Conservation (phyloP, 1,284 basidiomycete species). For the Polyporus tsugae region DNA sequence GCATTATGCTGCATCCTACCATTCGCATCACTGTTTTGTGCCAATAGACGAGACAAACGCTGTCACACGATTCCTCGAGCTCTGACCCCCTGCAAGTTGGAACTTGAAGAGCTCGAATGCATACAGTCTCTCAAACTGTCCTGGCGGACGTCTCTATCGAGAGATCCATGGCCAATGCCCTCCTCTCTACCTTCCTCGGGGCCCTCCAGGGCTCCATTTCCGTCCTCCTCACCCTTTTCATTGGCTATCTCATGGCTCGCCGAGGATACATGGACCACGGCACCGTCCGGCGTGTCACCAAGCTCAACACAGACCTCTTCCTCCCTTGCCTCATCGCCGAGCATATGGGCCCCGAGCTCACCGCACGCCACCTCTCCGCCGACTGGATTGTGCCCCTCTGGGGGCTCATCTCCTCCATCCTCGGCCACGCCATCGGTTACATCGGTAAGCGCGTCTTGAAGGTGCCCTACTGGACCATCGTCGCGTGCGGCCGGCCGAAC, state of each 20-base stretch:
- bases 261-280: conserved; percentile 34
- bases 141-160: not conserved
- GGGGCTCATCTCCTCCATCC: conserved; percentile 40
- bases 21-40: not conserved
- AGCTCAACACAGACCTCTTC: conserved; percentile 42
- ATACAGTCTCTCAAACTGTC: not conserved
- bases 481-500: conserved; percentile 44
- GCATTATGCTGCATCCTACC: not conserved
- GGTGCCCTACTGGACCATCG: conserved; percentile 43
- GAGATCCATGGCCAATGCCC: conserved; percentile 17
- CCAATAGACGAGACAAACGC: not conserved
- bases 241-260: conserved; percentile 39
- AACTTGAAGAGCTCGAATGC: not conserved
- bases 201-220: conserved; percentile 42
- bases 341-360: conserved; percentile 44
- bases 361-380: conserved; percentile 31
- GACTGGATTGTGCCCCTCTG: conserved; percentile 45
- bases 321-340: conserved; percentile 45
- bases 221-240: conserved; percentile 43
- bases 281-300: conserved; percentile 40
- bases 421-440: conserved; percentile 42
- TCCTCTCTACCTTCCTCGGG: conserved; percentile 39
- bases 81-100: not conserved
- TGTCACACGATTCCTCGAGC: not conserved
- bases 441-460: conserved; percentile 35